Base-by-base conservation (phyloP, 805 yeast genomes). In the Metschnikowia sp. region DNA sequence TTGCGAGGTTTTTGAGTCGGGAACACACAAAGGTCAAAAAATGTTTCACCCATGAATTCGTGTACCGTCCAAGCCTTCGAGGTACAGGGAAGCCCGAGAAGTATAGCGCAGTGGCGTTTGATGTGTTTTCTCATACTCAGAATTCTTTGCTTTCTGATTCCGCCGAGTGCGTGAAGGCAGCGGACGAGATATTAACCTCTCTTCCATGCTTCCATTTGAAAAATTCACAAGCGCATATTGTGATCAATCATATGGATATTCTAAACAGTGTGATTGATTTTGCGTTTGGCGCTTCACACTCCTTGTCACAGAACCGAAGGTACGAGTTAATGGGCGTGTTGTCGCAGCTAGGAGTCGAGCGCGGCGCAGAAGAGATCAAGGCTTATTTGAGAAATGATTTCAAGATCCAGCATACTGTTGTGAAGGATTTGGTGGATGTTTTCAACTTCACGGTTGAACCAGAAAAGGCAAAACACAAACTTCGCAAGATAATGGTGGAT, bases 21-120 rank as follows among this genome's bases (percentile, higher is more conserved):
- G 71, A 74, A n/a, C 76, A 75, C 15, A 53, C 74, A 2, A 58
- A 64, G 1, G 71, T 81, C 2, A 69, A 77, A 3, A 91, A 92
- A 62, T 70, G 85, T 13, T 92, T 73, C 62, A 74, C 95, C 29
- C 80, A 86, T 52, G 96, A 88, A 42, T 81, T 82, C 56, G 98
- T 94, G 1, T 94, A 82, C 62, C 76, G 98, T 42, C 84, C 90
- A 0, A 69, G 62, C 45, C 44, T 64, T 11, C 74, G 78, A 34
- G 84, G 88, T 15, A 40, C 62, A 12, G 80, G 88, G 1, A 89
- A 85, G 19, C 96, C 96, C 0, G 76, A 79, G 26, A 82, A 79
- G 56, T 90, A 83, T 62, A 81, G 85, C 30, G 96, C 95, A 49
- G 81, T 89, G 35, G 95, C 86, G 58, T 91, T 92, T 65, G 98